These are phyloP conservation scores for Cyclotella atomus DNA, from an alignment of 108 stramenopile species.

Conservation along the genomic window DNA sequence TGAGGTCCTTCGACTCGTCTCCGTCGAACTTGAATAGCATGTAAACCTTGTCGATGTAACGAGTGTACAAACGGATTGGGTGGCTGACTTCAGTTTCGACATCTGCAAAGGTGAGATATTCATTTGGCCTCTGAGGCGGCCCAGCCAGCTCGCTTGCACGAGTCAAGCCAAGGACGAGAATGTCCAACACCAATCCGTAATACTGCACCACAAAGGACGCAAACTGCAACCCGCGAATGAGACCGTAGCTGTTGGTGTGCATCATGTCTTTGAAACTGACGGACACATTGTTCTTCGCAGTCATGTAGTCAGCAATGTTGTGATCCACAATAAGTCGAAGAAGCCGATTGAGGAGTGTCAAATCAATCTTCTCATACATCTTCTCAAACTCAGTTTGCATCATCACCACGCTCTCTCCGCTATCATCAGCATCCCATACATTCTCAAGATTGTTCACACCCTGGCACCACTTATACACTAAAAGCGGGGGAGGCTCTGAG, in stretches of 20 bases:
- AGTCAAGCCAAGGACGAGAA: conserved; percentile 94
- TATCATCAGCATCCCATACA: conserved; percentile 94
- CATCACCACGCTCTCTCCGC: conserved; percentile 96
- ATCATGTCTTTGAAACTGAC: conserved; percentile 98
- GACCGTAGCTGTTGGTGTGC: conserved; percentile 98
- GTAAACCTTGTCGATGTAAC: conserved; percentile 98
- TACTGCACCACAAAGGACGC: conserved; percentile 97
- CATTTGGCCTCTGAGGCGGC: conserved; percentile 95
- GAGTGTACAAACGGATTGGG: conserved; percentile 97
- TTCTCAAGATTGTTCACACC: conserved; percentile 98
- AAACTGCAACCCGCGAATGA: conserved; percentile 97
- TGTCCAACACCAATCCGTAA: conserved; percentile 96
- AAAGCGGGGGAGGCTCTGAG: conserved; percentile 98
- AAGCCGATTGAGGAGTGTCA: conserved; percentile 96
- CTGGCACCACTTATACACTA: conserved; percentile 99
- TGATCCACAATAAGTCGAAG: conserved; percentile 98
- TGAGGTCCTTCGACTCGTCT: conserved; percentile 95
- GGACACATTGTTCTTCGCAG: conserved; percentile 98
- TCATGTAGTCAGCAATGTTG: conserved; percentile 99
- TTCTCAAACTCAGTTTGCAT: conserved; percentile 97
- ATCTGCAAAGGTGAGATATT: conserved; percentile 95
- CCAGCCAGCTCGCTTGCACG: conserved; percentile 98
- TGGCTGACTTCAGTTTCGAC: conserved; percentile 95
- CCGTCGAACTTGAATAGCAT: conserved; percentile 96
- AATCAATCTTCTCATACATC: conserved; percentile 98